phyloP scores from a whole-genome alignment of 129 eudicot genomes.

The Ambrosia trifida region DNA sequence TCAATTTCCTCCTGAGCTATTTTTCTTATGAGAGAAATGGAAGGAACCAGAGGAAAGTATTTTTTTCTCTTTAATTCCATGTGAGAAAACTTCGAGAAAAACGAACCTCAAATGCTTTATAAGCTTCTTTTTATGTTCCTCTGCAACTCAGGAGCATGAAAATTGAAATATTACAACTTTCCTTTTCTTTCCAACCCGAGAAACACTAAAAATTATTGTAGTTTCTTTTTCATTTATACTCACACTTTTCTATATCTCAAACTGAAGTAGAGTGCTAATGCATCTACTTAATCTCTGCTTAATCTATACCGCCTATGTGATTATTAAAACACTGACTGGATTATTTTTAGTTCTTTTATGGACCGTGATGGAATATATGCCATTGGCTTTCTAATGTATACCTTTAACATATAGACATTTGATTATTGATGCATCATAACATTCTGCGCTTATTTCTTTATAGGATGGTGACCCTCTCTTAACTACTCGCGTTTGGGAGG shows the following conservation, averaged over 20 bases:
- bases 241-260: background rate
- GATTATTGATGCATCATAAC: constrained; percentile 12
- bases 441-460: constrained; percentile 30
- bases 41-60: background rate
- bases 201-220: background rate
- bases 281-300: background rate
- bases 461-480: constrained; percentile 82
- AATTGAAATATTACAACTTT: background rate
- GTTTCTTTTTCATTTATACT: background rate
- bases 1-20: background rate
- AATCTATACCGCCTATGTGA: background rate
- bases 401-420: background rate
- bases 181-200: background rate
- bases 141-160: background rate
- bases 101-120: background rate
- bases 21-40: background rate
- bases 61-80: background rate
- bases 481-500: constrained; percentile 95
- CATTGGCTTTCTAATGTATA: background rate
- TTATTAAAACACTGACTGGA: constrained; percentile 9
- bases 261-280: background rate
- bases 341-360: background rate
- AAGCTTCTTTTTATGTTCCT: background rate
- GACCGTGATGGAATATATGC: constrained; percentile 14
- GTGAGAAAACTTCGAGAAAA: background rate